These are phyloP conservation scores for Hirschfeldia incana DNA, from an alignment of 345 rosid species.

Conservation along the genomic window DNA sequence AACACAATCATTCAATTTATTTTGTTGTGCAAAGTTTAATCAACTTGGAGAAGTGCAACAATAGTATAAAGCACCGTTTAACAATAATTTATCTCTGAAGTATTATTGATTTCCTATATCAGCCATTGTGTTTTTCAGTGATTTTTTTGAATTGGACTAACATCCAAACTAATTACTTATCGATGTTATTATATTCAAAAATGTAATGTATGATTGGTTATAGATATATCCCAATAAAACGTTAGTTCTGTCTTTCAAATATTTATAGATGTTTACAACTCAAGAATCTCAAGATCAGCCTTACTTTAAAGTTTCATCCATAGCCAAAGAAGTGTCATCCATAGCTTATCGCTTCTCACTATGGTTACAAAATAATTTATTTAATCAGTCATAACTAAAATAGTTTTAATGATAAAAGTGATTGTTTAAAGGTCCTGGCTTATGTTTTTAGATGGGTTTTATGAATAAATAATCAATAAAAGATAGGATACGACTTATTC, in stretches of 20 bases:
- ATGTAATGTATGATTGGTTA: not conserved
- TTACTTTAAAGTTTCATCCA: no score
- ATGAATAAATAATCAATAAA: not conserved
- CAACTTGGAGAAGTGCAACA: not conserved
- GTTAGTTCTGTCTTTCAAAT: not conserved
- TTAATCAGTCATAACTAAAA: not conserved
- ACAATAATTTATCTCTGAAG: not conserved
- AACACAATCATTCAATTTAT: slow-evolving; percentile 16
- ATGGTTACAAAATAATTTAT: not conserved
- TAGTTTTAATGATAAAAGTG: not conserved
- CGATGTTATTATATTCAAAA: not conserved
- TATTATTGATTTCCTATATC: not conserved
- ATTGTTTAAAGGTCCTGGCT: not conserved
- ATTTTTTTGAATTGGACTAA: not conserved
- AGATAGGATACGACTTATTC: no score
- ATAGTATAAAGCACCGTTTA: not conserved
- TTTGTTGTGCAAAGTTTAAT: slow-evolving; percentile 4
- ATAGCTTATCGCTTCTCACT: not conserved
- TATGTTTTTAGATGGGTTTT: not conserved
- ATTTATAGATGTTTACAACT: no score
- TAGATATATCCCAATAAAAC: no score
- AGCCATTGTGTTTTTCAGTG: not conserved
- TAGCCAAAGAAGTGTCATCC: not conserved
- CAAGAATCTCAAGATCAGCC: no score
- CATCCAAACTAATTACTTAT: not conserved